A percentile compares a stretch with the other conserved stretches of the same genome.
These are phyloP conservation scores for Myrmaecium sp. DNA, from an alignment of 2,329 filamentous ascomycete species.

Conservation along the genomic window DNA sequence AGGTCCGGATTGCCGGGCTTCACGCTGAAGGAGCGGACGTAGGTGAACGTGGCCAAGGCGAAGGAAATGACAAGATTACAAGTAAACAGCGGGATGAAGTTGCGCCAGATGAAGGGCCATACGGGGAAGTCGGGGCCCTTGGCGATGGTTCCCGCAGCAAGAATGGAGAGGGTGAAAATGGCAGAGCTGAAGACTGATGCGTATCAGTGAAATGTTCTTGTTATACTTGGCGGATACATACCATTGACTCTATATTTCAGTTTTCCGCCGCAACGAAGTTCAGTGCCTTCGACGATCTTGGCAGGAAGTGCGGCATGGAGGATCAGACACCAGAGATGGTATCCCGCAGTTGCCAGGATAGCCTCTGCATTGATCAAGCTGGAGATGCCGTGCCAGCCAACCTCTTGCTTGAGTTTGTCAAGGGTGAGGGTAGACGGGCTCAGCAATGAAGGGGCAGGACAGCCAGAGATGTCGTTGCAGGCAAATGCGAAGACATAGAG, in stretches of 20 bases:
- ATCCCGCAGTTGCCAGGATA: constrained; percentile 53
- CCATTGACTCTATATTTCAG: constrained; percentile 63
- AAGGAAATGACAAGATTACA: constrained; percentile 66
- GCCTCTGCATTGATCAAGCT: constrained; percentile 56
- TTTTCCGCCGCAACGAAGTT: constrained; percentile 52
- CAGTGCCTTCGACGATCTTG: constrained; percentile 50
- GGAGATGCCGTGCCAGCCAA: constrained; percentile 65
- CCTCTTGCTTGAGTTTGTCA: constrained; percentile 57
- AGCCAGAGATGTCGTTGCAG: constrained; percentile 87
- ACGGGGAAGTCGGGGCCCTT: constrained; percentile 70
- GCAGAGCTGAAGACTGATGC: constrained; percentile 55
- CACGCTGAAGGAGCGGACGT: constrained; percentile 66
- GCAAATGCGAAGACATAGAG: constrained; percentile 67
- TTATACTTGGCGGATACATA: constrained; percentile 12
- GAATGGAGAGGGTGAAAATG: constrained; percentile 51
- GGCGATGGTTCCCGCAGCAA: constrained; percentile 55
- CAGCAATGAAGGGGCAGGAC: constrained; percentile 68
- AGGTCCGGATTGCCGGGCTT: constrained; percentile 53
- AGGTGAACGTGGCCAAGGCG: constrained; percentile 58
- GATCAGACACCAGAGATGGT: constrained; percentile 60
- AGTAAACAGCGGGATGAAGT: constrained; percentile 74
- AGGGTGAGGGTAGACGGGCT: constrained; percentile 54
- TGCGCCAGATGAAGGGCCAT: constrained; percentile 86
- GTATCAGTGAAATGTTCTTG: constrained; percentile 7
- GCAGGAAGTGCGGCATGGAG: constrained; percentile 66